These are phyloP conservation scores for Vanrija sp. DNA, from an alignment of 1,284 basidiomycete species.

Conservation along the genomic window DNA sequence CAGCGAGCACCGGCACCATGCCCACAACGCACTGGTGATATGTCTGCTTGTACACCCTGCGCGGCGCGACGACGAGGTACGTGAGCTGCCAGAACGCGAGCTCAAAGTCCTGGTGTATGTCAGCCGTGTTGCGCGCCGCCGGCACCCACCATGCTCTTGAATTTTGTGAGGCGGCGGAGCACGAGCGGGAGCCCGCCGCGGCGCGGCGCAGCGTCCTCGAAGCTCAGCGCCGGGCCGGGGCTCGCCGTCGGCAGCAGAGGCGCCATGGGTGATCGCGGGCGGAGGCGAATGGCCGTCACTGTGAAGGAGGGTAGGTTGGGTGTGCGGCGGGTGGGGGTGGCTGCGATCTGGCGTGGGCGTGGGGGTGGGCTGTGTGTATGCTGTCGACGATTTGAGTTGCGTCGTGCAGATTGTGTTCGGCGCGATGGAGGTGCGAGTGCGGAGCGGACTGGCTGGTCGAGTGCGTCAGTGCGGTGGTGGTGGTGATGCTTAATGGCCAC, in stretches of 20 bases:
- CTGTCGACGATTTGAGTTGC: too few species aligned
- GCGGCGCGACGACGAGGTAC: slow-evolving; percentile 82
- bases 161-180: slow-evolving; percentile 68
- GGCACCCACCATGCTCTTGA: slow-evolving; percentile 73
- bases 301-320: slow-evolving; percentile 1
- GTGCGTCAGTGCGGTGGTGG: too few species aligned
- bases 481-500: too few species aligned
- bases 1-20: not conserved
- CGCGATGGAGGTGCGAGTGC: too few species aligned
- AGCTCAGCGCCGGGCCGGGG: not conserved
- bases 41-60: slow-evolving; percentile 67
- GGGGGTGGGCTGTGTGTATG: too few species aligned
- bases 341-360: too few species aligned
- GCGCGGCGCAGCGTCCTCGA: slow-evolving; percentile 5
- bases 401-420: too few species aligned
- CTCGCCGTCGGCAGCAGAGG: slow-evolving; percentile 12
- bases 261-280: slow-evolving; percentile 18
- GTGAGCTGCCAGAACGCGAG: slow-evolving; percentile 89
- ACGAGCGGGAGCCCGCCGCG: slow-evolving; percentile 60
- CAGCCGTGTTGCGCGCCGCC: not conserved
- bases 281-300: slow-evolving; percentile 25
- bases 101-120: slow-evolving; percentile 73
- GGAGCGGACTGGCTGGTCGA: too few species aligned
- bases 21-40: slow-evolving; percentile 40
- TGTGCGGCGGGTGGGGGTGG: too few species aligned